Evolutionary conservation across 768 basidiomycete genomes (phyloP).

Genomic region (Kockovaella imperatae): DNA sequence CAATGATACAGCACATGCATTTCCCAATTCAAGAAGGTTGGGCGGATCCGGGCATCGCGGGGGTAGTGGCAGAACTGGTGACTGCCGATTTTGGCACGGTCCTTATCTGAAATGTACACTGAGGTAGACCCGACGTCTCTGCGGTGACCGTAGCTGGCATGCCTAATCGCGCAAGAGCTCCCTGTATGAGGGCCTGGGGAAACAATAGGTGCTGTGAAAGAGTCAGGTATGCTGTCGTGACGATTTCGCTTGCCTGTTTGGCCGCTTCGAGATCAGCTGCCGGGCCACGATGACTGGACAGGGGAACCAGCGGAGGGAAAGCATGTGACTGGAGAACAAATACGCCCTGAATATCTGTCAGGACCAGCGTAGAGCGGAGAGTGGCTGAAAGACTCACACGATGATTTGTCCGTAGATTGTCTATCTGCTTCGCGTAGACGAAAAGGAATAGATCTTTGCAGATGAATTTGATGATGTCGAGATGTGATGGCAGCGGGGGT

Average conservation of each 20-base stretch:
- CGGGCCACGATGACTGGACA: constrained; percentile 74
- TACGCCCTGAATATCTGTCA: constrained; percentile 57
- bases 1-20: background rate
- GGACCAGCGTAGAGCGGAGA: background rate
- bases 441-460: constrained; percentile 93
- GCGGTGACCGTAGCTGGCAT: constrained; percentile 65
- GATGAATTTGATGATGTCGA: constrained; percentile 88
- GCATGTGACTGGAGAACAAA: constrained; percentile 88
- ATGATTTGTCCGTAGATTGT: constrained; percentile 91
- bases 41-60: background rate
- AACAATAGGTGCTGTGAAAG: constrained; percentile 65
- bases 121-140: constrained; percentile 72
- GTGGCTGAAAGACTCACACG: constrained; percentile 52
- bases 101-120: constrained; percentile 53
- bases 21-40: no score
- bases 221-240: background rate
- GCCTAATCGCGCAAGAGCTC: constrained; percentile 70
- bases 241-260: constrained; percentile 55
- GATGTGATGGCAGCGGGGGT: constrained; percentile 66
- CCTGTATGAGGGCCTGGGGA: constrained; percentile 74
- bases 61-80: background rate
- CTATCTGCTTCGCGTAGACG: constrained; percentile 90
- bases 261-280: constrained; percentile 64
- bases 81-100: constrained; percentile 24
- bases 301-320: constrained; percentile 72